Conservation (phyloP, 768 basidiomycete genomes). For the Tulasnella sp. region DNA sequence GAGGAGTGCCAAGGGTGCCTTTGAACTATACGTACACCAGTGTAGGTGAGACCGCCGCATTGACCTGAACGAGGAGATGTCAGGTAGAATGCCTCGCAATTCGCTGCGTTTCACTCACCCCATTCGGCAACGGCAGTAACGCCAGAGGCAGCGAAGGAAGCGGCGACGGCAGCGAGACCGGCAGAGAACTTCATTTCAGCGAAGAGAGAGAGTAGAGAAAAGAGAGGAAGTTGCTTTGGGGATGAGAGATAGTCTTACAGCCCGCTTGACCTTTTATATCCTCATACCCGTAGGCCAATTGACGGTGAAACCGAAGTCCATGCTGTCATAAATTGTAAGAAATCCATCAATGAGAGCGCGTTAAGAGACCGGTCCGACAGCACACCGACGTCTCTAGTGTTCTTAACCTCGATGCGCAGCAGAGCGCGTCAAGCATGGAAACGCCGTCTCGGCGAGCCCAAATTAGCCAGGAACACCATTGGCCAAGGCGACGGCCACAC, state of each 20-base stretch:
- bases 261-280: not conserved
- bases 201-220: not conserved
- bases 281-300: not conserved
- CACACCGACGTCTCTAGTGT: not conserved
- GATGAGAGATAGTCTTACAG: not conserved
- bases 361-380: not conserved
- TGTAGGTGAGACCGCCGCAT: slow-evolving; percentile 28
- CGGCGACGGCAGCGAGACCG: slow-evolving; percentile 6
- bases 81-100: not conserved
- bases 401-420: not conserved
- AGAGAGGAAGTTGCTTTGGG: not conserved
- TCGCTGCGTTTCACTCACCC: not conserved
- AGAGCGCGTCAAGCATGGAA: not conserved
- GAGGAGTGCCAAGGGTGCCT: not conserved
- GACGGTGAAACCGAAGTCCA: not conserved
- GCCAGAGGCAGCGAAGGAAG: not conserved
- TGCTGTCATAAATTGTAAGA: not conserved
- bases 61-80: not conserved
- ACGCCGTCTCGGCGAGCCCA: not conserved
- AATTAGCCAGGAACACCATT: not conserved
- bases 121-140: slow-evolving; percentile 11
- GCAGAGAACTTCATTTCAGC: slow-evolving; percentile 9
- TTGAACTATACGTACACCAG: slow-evolving; percentile 28
- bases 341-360: not conserved
- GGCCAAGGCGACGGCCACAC: not conserved